Evolutionary conservation across 176 grass and related monocot genomes (phyloP), one percentile per base, ranked within the genome.

Genomic region (Lolium multiflorum): DNA sequence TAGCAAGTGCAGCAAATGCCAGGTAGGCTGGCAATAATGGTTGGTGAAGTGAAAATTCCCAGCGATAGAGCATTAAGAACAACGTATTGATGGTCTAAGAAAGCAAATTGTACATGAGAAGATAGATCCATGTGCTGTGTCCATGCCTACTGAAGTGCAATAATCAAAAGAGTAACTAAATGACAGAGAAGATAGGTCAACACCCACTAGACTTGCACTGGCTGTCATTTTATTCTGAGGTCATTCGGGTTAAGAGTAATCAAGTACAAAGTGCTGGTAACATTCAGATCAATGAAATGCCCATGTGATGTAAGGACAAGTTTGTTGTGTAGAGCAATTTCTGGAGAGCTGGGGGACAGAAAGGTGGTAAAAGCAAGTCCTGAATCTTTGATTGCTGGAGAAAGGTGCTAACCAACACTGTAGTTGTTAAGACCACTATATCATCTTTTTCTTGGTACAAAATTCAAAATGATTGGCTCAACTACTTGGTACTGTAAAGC

Each of bases 261-360:
- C 58, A 61, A 21, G 57, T 59, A 59, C 1, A 21, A 22, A 1
- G 8, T 61, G 58, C n/a, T 11, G 75, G 41, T 41, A 50, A 38
- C 38, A 5, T 66, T 81, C 58, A 75, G 22, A 13, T 80, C 16
- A 84, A 84, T 46, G 56, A 54, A 71, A 65, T 60, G 60, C 17
- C 21, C 11, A 85, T 81, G 26, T 68, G 71, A 82, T 41, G 35
- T 44, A 24, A 74, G 6, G 24, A 49, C 18, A 81, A 57, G 71
- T 63, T 78, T 70, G 62, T n/a, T 71, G 78, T 28, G n/a, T 61
- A 83, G 61, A 31, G 9, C 50, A 35, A 61, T 60, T 85, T 84
- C 78, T 82, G 78, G 78, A 68, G 24, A 85, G 78, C 31, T 18
- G 18, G 64, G 67, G 79, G 80, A 47, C 84, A 83, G 64, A 90